phyloP scores from a whole-genome alignment of 108 stramenopile species.

The Pseudonitzschia multiseries region DNA sequence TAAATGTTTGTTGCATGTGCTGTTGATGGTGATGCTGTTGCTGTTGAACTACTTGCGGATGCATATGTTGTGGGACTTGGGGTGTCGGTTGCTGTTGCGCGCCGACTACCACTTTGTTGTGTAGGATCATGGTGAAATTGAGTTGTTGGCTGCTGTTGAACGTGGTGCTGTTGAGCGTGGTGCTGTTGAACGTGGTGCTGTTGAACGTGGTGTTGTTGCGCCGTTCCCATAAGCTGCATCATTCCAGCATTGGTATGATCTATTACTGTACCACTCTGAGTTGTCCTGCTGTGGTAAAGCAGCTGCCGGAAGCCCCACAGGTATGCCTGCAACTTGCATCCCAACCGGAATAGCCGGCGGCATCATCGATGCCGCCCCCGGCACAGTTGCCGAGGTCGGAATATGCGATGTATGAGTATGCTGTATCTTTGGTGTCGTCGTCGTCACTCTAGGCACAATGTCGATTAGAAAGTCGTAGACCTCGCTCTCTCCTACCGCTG shows the following conservation, averaged over 20 bases:
- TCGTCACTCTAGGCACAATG: constrained; percentile 59
- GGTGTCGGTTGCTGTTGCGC: constrained; percentile 6
- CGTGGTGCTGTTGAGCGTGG: constrained; percentile 1
- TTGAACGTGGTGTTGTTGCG: background rate
- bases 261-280: background rate
- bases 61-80: constrained; percentile 1
- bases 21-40: constrained; percentile 23
- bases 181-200: background rate
- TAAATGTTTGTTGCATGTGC: constrained; percentile 18
- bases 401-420: constrained; percentile 8
- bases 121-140: constrained; percentile 15
- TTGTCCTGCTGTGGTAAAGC: background rate
- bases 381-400: constrained; percentile 10
- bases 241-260: constrained; percentile 8
- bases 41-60: constrained; percentile 18
- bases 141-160: background rate
- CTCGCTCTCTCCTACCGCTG: constrained; percentile 65
- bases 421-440: constrained; percentile 19
- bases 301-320: constrained; percentile 1
- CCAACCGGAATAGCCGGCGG: constrained; percentile 24
- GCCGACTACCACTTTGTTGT: constrained; percentile 3
- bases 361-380: constrained; percentile 14
- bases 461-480: constrained; percentile 80
- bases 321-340: constrained; percentile 18
- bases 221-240: constrained; percentile 12